Evolutionary conservation across 495 filamentous ascomycete genomes (phyloP), one percentile per base, ranked within the genome.

Genomic region (Penicillium arizonense): DNA sequence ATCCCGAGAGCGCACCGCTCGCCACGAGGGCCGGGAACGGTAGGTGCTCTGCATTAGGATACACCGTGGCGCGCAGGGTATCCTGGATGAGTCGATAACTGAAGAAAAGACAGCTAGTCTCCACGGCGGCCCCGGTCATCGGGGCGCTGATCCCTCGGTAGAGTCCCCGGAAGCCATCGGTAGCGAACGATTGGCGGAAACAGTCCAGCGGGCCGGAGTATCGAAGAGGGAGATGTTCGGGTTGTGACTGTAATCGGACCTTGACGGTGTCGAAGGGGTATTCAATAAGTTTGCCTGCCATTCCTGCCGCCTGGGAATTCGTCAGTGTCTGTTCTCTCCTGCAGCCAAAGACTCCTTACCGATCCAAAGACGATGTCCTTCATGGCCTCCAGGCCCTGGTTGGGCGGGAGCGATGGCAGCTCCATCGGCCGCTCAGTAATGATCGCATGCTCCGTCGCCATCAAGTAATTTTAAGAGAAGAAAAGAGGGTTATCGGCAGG

Each of bases 221-320:
- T 16, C 81, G 87, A 12, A 90, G 83, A 24, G 93, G 90, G 1
- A 87, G 78, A 53, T 87, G 82, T 62, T 91, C 87, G 7, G 91
- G 90, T 67, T 97, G 94, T 18, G 78, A 81, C 47, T 81, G 78
- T 14, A 81, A 66, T 41, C 84, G 81, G 39, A 89, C 94, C 77
- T 99, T 99, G 59, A 99, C 87, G 0, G 95, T 99, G 75, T 99
- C 95, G 70, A 97, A 97, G 28, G 95, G 95, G 67, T 95, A 99
- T 63, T 99, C 95, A 61, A 99, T 90, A 56, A 89, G 83, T 76
- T 99, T 99, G 54, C 94, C 95, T 20, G 88, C 87, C 50, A 94
- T 86, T 52, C 95, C 95, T 36, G 92, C 92, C 21, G 84, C 68
- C 89, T 91, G 57, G 14, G 1, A 16, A 12, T 24, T 2, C n/a